Evolutionary conservation across 2,329 filamentous ascomycete genomes (phyloP).

Genomic region (Ascochyta rabiei): DNA sequence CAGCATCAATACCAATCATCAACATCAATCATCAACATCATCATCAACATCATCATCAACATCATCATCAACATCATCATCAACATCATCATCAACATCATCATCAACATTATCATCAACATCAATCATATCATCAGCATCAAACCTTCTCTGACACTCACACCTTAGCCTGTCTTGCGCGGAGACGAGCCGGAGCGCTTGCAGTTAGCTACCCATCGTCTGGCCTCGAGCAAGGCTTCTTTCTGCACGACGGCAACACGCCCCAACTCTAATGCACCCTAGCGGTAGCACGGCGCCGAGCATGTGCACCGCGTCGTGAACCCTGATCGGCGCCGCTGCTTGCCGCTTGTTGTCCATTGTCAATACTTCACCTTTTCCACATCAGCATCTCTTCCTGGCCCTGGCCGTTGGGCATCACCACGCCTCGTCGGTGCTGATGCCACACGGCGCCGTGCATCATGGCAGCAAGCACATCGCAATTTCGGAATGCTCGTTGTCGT

Average conservation of each 20-base stretch:
- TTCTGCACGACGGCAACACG: conserved; percentile 9
- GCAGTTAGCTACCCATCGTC: not conserved
- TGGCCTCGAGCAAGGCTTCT: not conserved
- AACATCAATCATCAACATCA: too few species aligned
- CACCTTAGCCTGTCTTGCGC: too few species aligned
- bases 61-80: too few species aligned
- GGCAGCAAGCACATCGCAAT: not conserved
- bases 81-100: too few species aligned
- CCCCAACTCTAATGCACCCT: conserved; percentile 3
- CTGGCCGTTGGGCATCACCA: conserved; percentile 2
- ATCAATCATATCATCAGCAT: too few species aligned
- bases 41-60: too few species aligned
- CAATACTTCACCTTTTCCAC: too few species aligned
- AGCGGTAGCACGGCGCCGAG: conserved; percentile 12
- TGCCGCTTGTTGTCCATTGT: too few species aligned
- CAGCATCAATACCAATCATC: too few species aligned
- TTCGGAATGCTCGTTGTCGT: not conserved
- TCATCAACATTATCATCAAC: too few species aligned
- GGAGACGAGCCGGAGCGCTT: too few species aligned
- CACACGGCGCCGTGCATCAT: not conserved
- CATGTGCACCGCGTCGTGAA: conserved; percentile 12
- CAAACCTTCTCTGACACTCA: too few species aligned
- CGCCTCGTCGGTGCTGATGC: not conserved
- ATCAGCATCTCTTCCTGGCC: not conserved
- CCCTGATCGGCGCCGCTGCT: conserved; percentile 8